These are phyloP conservation scores for Phytopythium aichiense DNA, from an alignment of 352 stramenopile species.

Conservation along the genomic window DNA sequence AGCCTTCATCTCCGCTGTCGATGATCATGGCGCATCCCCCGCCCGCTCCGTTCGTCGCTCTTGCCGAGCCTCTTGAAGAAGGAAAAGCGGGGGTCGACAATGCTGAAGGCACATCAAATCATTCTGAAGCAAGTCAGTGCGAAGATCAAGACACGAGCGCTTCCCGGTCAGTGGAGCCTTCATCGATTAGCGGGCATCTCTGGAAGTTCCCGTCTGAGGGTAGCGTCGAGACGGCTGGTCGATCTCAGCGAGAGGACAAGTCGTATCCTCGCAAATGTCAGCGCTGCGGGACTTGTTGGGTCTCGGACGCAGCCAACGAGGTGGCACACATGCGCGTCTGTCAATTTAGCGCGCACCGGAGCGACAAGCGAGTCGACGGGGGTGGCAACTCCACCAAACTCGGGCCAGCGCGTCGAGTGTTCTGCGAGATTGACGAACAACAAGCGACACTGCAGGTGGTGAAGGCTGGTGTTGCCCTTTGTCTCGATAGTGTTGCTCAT, in stretches of 20 bases:
- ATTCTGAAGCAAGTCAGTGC: neutral
- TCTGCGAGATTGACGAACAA: constrained; percentile 48
- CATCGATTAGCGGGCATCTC: constrained; percentile 18
- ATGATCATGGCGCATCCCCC: neutral
- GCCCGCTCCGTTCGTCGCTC: neutral
- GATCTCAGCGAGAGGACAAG: neutral
- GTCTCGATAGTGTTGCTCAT: neutral
- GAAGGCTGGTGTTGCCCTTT: no score
- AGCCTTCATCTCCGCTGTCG: neutral
- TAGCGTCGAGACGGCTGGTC: constrained; percentile 21
- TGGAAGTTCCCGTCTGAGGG: constrained; percentile 76
- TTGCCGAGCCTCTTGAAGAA: neutral
- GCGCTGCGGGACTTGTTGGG: constrained; percentile 27
- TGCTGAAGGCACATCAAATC: neutral
- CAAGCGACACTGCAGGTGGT: constrained; percentile 32
- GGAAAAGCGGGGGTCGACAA: neutral
- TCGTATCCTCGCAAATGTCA: constrained; percentile 33
- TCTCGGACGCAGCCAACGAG: constrained; percentile 27
- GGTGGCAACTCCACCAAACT: constrained; percentile 11
- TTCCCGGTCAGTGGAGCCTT: neutral
- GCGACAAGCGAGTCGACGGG: constrained; percentile 4
- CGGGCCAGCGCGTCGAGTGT: constrained; percentile 38
- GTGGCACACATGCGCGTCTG: constrained; percentile 20
- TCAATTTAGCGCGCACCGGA: neutral
- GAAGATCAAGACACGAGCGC: neutral